Base-by-base conservation (phyloP, 2,329 filamentous ascomycete species). In the Penicillium hordei region DNA sequence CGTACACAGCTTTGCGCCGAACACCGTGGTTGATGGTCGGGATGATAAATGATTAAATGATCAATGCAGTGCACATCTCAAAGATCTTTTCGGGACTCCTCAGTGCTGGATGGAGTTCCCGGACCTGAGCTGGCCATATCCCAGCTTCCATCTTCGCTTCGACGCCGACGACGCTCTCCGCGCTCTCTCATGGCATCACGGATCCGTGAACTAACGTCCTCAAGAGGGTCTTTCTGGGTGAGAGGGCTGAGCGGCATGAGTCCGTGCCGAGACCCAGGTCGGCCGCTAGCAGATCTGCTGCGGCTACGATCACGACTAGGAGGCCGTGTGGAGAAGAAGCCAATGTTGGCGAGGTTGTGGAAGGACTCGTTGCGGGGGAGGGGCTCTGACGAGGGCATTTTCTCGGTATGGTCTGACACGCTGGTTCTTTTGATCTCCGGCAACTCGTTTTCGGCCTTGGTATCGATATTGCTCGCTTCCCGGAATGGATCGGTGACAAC, bases 281-380 rank as follows among this genome's bases (percentile, higher is more conserved):
- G 82, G 27, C 85, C 85, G 40, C 86, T 85, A 60, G 83, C 84
- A 60, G 87, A 90, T 72, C 88, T 86, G 67, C 86, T 90, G 50
- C 88, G 83, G 67, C 86, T 90, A 27, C 89, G 83, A 51, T 84
- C 88, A n/a, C 91, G 87, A 51, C 90, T 95, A n/a, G 89, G 83
- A 5, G 93, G 92, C 31, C 90, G 83, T 17, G 91, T 94, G 3
- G 93, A 91, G 78, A 97, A 99, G 76, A 99, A 88, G 60, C 89
- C 90, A 64, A 96, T 89, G 48, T 85, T 86, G 13, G 90, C 89
- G 62, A 97, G 89, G 73, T 97, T 93, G 75, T 88, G 88, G 78
- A 97, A 97, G 0, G 90, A 94, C 76, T 97, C 94, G 78, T 96
- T 97, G 59, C 90, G 87, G 9, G 93, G 93, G 1, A 87, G 64